Conservation (phyloP, 768 basidiomycete genomes). For the Lentinula boryana region DNA sequence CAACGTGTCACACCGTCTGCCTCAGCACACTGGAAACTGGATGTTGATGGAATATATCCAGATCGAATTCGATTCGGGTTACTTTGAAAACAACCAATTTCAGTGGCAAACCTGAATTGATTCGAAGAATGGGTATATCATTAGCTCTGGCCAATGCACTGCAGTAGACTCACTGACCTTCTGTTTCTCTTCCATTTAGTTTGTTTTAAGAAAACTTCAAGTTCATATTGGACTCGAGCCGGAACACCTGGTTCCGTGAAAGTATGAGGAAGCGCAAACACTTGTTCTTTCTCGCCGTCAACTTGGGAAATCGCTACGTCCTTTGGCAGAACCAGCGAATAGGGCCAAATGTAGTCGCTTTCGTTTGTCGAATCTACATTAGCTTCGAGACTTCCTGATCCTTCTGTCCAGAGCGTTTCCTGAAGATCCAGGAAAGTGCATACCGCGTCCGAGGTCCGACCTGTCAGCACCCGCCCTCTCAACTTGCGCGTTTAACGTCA, state of each 20-base stretch:
- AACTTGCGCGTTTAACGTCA: neutral
- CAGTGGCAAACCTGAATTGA: neutral
- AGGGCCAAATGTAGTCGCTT: constrained; percentile 1
- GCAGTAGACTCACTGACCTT: neutral
- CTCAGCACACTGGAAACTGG: neutral
- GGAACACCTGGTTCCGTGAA: constrained; percentile 4
- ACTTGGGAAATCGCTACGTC: neutral
- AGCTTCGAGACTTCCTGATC: neutral
- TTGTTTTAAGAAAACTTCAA: neutral
- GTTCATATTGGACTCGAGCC: neutral
- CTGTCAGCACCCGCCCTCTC: constrained; percentile 1
- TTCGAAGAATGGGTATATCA: too few species aligned
- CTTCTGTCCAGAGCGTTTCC: neutral
- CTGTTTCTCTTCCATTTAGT: constrained; percentile 3
- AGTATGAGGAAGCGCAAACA: constrained; percentile 1
- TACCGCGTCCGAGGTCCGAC: constrained; percentile 1
- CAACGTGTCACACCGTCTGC: constrained; percentile 14
- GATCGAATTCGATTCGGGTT: constrained; percentile 14
- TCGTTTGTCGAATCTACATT: neutral
- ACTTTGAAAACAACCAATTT: constrained; percentile 24
- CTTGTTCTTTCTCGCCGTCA: neutral
- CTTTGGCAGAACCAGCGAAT: neutral
- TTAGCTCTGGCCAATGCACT: neutral
- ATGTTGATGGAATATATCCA: neutral
- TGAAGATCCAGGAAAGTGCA: constrained; percentile 4